Base-by-base conservation (phyloP, 2,329 filamentous ascomycete genomes). In the Penicillium sp. region DNA sequence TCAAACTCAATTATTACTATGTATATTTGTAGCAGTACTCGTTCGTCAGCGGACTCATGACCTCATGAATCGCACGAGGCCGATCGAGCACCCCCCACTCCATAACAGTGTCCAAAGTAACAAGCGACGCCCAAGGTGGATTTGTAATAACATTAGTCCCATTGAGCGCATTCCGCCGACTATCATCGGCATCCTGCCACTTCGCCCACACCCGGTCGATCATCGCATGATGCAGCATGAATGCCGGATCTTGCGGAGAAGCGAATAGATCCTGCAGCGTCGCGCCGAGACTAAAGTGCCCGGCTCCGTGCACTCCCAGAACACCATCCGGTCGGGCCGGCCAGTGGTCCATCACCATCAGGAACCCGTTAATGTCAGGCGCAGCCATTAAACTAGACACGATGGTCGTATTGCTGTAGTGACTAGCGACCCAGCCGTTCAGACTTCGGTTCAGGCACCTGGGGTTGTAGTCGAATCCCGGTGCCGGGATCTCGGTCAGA, bases 201-300 rank as follows among this genome's bases (percentile, higher is more conserved):
- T 73, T 76, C 70, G 73, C 76, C 68, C 72, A 82, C 6, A 73
- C 58, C 8, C 77, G 71, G 58, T 81, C 79, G 25, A 81, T 75
- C 65, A 74, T 73, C 0, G 69, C 69, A 57, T 81, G 78, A 59
- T 80, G 78, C 15, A 80, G 65, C 58, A 72, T 79, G 63, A 81
- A 81, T 6, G 64, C 68, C 14, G 77, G 77, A 40, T 81, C 78
- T 9, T 69, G 72, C 1, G 78, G 76, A 2, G 74, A 78, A 2
- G 73, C 69, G 46, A 77, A 78, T 12, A 79, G 59, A 60, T 81
- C 78, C 68, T 73, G 75, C 1, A 73, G 66, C 25, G 78, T 75
- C 4, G 74, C 75, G 4, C 73, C 75, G 41, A 76, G 67, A 22
- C 74, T 73, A 62, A 75, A 78, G 62, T 81, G 78, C 3, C 77